Evolutionary conservation across 2,329 filamentous ascomycete species (phyloP), one percentile per base, ranked within the genome.

Genomic region (Aspergillus candidus): DNA sequence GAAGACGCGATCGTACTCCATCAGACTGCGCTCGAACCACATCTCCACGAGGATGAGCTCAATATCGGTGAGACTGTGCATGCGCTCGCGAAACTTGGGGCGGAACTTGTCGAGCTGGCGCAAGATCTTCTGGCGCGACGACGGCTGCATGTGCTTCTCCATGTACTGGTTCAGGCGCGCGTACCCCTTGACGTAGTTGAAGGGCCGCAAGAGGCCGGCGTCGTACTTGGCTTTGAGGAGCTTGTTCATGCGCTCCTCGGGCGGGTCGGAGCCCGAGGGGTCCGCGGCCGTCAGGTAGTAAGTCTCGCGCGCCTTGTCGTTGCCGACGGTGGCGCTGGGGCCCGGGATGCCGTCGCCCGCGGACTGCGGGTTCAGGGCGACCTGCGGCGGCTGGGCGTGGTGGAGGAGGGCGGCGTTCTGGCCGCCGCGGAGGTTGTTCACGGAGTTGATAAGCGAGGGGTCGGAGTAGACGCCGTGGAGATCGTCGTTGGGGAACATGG

Each of bases 181-280:
- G 66, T 98, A 98, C 11, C 93, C 93, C 60, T 94, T 94, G 56
- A 97, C 88, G 66, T 98, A 98, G 71, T 97, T 97, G 76, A 98
- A 98, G 1, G 93, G 93, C 61, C 90, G 93, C 46, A 98, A 74
- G 59, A 98, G 76, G 2, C 93, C 93, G 1, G 93, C 93, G 55
- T 97, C 90, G 68, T 95, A 94, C 68, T 98, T 98, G 51, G 93
- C 93, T 64, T 86, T 87, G 44, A 98, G 79, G 6, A 98, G 80
- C 56, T 93, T 88, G 60, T 91, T 86, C 87, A 98, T 95, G 48
- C 93, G 85, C 65, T 95, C 88, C 67, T 96, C 90, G 11, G 93
- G 89, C 15, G 85, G 86, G 56, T 84, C 81, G 55, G 88, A 80
- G 41, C 91, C 91, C 5, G 88, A 88, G 2, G 93, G 93, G 65